These are phyloP conservation scores for Phytophthora brassicae DNA, from an alignment of 352 stramenopile species.

Conservation along the genomic window DNA sequence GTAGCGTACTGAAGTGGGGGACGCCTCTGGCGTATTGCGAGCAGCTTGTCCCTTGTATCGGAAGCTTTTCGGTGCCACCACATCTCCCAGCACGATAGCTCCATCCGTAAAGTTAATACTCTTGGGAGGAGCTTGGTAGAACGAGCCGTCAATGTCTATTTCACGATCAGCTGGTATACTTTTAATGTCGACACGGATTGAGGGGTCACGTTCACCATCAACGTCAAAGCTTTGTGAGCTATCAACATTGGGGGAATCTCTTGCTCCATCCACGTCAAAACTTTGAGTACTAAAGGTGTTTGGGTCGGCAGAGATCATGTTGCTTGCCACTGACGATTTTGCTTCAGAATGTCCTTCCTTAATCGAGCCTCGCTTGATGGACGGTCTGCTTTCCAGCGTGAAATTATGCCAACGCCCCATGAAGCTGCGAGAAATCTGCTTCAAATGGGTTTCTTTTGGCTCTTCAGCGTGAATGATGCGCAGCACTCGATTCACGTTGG, in stretches of 20 bases:
- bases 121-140: constrained; percentile 47
- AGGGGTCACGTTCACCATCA: constrained; percentile 45
- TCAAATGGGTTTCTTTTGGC: constrained; percentile 47
- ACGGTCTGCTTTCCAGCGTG: constrained; percentile 50
- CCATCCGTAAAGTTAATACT: constrained; percentile 75
- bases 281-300: constrained; percentile 32
- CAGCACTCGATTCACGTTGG: constrained; percentile 75
- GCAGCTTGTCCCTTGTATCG: constrained; percentile 55
- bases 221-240: constrained; percentile 59
- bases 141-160: constrained; percentile 32
- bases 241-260: constrained; percentile 14
- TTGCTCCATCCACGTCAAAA: constrained; percentile 69
- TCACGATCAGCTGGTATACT: constrained; percentile 51
- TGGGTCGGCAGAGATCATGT: constrained; percentile 5
- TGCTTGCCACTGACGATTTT: constrained; percentile 18
- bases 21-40: constrained; percentile 40
- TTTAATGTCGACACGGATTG: constrained; percentile 55
- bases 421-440: constrained; percentile 58
- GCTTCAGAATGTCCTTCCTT: constrained; percentile 21
- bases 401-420: constrained; percentile 82
- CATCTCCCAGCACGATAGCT: constrained; percentile 51
- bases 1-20: constrained; percentile 41
- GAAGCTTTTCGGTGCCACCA: constrained; percentile 60
- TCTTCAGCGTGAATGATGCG: constrained; percentile 70
- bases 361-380: constrained; percentile 27